Evolutionary conservation across 345 rosid genomes (phyloP), one percentile per base, ranked within the genome.

Genomic region (Eucalyptus sideroxylon): DNA sequence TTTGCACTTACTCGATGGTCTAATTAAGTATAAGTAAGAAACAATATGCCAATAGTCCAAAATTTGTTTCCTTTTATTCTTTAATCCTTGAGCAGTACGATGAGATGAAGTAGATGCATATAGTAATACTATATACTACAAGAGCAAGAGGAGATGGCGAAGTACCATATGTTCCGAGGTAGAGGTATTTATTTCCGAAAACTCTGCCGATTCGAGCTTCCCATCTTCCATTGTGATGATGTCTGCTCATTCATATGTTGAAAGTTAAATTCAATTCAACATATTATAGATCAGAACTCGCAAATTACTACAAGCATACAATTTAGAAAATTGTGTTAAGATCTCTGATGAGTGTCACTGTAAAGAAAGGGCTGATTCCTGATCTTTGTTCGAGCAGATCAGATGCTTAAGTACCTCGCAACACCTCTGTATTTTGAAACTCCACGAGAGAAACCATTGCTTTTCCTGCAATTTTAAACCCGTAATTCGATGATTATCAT

Each of bases 351-450:
- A 77, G 16, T 77, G 40, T 77, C 85, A 40, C 42, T 77, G 82
- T 72, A 37, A 72, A 72, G 82, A 19, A 72, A 72, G 24, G 45
- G 42, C 42, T 10, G 45, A 37, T 72, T 11, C 82, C 45, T 37
- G 45, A 72, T 37, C 45, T 40, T 77, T 40, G 47, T 77, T 72
- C 3, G 30, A 40, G 47, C 23, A 77, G 9, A 77, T 40, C 85
- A 77, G 47, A 77, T 77, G 85, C 85, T 77, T 40, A 77, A 21
- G 85, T 77, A 77, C 99, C 99, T 96, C 42, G 99, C 99, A 9
- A 98, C 99, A 2, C 99, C 99, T 95, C 99, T 94, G 65, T 95
- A 98, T 89, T 98, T 98, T 7, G 99, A 98, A 19, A 96, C 98
- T 49, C 99, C 99, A 17, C 99, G 97, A 86, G 99, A 98, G 89